Evolutionary conservation across 1,284 basidiomycete genomes (phyloP), one percentile per base, ranked within the genome.

Genomic region (Naganishia sp.): DNA sequence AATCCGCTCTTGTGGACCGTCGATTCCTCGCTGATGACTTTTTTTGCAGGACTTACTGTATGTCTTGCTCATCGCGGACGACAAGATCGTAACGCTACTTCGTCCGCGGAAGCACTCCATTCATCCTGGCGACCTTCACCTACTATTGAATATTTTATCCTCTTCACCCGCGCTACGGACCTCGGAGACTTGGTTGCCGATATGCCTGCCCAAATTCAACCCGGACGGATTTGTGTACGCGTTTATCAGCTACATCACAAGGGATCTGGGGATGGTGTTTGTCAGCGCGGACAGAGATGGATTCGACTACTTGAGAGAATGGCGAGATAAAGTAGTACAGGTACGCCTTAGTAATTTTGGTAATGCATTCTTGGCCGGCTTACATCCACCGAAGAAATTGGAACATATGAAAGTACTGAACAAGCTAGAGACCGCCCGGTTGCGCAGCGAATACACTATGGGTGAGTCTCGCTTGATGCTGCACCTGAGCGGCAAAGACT

Each of bases 201-300:
- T 99, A 56, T 99, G 95, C 75, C 84, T 99, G 11, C 95, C 96
- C 0, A 94, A 94, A 75, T 97, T 92, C 82, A 94, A 97, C 72
- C 83, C 92, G 0, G 82, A 88, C 1, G 90, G 90, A 0, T 98
- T 98, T 77, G 87, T 96, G 21, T 93, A 99, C 77, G 90, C 92
- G 18, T 97, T 95, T 73, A 86, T 97, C 63, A 87, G 87, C 43
- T 95, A 90, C 76, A 77, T 88, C 23, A 80, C 80, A 55, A 73
- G 73, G 4, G 75, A 76, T 15, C 72, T 82, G 1, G 81, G 81
- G 0, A 67, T 83, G 15, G 77, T 83, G 0, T 77, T 83, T 63
- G 75, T 84, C 50, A 79, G 77, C 42, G 76, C 79, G 9, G 80
- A 81, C 52, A 72, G 78, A 57, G 79, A 83, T 18, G 78, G 79